A percentile compares a stretch with the other conserved stretches of the same genome.
These are phyloP conservation scores for Phlyctochytrium bullatum DNA, from an alignment of 192 early-diverging fungal species.

Conservation along the genomic window DNA sequence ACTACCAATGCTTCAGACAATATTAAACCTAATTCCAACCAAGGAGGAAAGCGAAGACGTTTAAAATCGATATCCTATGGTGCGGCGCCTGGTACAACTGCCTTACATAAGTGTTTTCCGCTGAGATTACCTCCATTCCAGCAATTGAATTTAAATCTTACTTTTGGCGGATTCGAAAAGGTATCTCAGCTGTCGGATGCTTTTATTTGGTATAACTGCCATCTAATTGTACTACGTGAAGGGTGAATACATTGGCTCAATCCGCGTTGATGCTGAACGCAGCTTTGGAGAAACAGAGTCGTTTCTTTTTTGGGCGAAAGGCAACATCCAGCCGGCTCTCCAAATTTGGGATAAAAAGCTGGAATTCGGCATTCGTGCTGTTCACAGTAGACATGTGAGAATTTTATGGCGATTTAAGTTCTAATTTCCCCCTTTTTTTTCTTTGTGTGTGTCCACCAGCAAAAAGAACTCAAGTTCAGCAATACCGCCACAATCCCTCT, in stretches of 20 bases:
- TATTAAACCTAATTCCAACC: constrained; percentile 6
- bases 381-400: constrained; percentile 45
- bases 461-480: constrained; percentile 41
- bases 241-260: constrained; percentile 29
- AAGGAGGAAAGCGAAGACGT: constrained; percentile 10
- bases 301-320: constrained; percentile 39
- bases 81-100: neutral
- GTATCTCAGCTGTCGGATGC: constrained; percentile 14
- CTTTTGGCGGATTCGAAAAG: constrained; percentile 42
- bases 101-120: constrained; percentile 38
- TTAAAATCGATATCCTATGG: constrained; percentile 29
- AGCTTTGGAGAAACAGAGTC: constrained; percentile 37
- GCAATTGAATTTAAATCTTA: constrained; percentile 19
- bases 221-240: constrained; percentile 5
- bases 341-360: constrained; percentile 45
- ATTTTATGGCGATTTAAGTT: neutral
- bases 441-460: too few species aligned
- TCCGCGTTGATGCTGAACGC: constrained; percentile 41
- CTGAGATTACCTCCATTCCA: constrained; percentile 39
- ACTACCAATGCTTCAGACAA: constrained; percentile 3
- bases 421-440: neutral
- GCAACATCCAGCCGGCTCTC: constrained; percentile 47
- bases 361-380: constrained; percentile 51
- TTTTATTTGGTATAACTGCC: constrained; percentile 5
- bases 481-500: constrained; percentile 45